Conservation (phyloP, 352 stramenopile genomes). For the Pythium folliculosum region DNA sequence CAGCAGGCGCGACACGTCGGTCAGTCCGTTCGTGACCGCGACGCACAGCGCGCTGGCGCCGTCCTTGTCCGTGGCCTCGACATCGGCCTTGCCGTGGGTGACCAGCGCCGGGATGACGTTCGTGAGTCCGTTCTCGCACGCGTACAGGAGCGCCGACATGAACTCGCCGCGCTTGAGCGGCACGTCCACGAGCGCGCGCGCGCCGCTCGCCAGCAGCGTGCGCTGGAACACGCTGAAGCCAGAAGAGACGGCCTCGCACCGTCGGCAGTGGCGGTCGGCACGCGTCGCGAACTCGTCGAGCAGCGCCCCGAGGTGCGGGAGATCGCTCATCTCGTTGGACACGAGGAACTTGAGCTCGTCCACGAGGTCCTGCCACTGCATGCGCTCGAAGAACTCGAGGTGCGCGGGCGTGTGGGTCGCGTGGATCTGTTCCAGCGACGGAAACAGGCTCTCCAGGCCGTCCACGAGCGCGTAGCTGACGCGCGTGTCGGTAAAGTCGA, state of each 20-base stretch:
- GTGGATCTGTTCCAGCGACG: conserved; percentile 56
- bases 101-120: conserved; percentile 51
- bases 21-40: conserved; percentile 58
- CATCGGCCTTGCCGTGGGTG: conserved; percentile 26
- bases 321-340: conserved; percentile 55
- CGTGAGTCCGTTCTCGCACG: conserved; percentile 57
- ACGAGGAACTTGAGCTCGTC: conserved; percentile 64
- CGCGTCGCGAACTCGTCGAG: conserved; percentile 47
- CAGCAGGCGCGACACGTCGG: conserved; percentile 43
- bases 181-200: conserved; percentile 51
- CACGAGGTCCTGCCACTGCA: conserved; percentile 42
- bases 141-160: conserved; percentile 59
- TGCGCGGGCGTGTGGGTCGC: conserved; percentile 78
- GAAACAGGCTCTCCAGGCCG: conserved; percentile 57
- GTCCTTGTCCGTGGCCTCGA: conserved; percentile 74
- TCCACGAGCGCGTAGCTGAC: conserved; percentile 48
- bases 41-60: conserved; percentile 61
- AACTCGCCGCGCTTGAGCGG: conserved; percentile 44
- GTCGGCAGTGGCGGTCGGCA: conserved; percentile 4
- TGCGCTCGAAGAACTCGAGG: conserved; percentile 50
- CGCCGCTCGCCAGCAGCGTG: conserved; percentile 40
- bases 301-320: conserved; percentile 56
- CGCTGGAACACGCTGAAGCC: conserved; percentile 42
- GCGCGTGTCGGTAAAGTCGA: conserved; percentile 75
- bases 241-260: not conserved